Percentiles rank a stretch among this genome's conserved stretches.
Conservation (phyloP, 805 yeast species). For the Saturnispora serradocipensis region DNA sequence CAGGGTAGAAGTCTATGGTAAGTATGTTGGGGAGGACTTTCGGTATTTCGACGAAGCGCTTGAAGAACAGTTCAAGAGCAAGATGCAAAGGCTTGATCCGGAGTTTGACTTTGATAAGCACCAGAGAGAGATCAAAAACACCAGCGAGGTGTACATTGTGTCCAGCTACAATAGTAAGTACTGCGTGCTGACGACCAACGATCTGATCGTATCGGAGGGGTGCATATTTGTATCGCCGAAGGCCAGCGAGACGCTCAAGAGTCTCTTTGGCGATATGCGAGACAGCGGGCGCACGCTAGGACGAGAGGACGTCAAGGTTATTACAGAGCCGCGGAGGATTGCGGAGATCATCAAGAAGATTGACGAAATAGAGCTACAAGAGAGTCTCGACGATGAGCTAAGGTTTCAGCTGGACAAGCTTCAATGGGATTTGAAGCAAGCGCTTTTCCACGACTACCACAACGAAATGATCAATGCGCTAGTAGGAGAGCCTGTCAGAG, state of each 20-base stretch:
- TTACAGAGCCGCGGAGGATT: neutral
- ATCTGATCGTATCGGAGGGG: neutral
- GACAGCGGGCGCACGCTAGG: neutral
- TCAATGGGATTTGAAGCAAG: constrained; percentile 1
- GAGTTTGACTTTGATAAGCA: neutral
- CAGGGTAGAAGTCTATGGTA: neutral
- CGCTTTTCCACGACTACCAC: constrained; percentile 1
- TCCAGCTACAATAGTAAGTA: neutral
- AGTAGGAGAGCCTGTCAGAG: neutral
- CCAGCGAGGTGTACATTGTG: constrained; percentile 1
- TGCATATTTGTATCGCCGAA: neutral
- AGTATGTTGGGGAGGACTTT: neutral
- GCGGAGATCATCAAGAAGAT: neutral
- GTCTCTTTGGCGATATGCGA: neutral
- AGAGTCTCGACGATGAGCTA: neutral
- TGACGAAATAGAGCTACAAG: neutral
- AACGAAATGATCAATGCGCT: constrained; percentile 3
- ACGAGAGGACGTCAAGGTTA: neutral
- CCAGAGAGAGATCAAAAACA: neutral
- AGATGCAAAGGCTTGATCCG: neutral
- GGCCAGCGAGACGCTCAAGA: neutral
- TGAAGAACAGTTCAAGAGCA: neutral
- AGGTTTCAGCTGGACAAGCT: neutral
- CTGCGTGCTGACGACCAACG: constrained; percentile 1
- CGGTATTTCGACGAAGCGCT: neutral